Base-by-base conservation (phyloP, 345 rosid species). In the Luvunga scandens region DNA sequence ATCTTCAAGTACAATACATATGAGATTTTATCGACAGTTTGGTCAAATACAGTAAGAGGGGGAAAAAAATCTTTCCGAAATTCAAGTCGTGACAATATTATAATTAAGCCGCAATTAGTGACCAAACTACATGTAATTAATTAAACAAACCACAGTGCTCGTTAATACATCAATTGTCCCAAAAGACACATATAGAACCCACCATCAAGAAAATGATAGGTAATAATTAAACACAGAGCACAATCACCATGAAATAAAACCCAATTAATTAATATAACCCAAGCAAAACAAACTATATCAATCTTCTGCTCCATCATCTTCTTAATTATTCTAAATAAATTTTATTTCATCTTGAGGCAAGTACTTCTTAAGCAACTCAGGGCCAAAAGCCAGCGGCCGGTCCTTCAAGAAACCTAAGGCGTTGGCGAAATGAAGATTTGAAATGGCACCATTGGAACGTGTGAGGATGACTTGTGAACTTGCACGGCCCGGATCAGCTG, bases 361-460 rank as follows among this genome's bases (percentile, higher is more conserved):
- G 75, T 87, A 86, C 18, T 16, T 31, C 64, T 82, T 80, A 53
- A 85, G 85, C 83, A 94, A 74, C 60, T 85, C 74, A 16, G 73
- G 34, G 53, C 98, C 92, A 18, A 87, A 91, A 36, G 74, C 64
- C 21, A 85, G 73, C 0, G 88, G 83, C 48, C 81, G 2, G 39
- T 88, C 84, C 76, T 64, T 85, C 30, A 87, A n/a, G 87, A 85
- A 91, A 9, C 97, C 92, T 91, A 93, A 76, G 48, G 92, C 74
- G 74, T 94, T 94, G 34, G 93, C 93, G 36, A 22, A 78, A 60
- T 88, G 93, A 42, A 75, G 73, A n/a, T 81, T 75, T 7, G 94
- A 80, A 71, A 82, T 34, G 57, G 85, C 89, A 4, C 98, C 97
- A 30, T 92, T 93, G 85, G 78, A 19, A 6, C 90, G 85, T 13